Base-by-base conservation (phyloP, 768 basidiomycete species). In the Baorangia bicolor region DNA sequence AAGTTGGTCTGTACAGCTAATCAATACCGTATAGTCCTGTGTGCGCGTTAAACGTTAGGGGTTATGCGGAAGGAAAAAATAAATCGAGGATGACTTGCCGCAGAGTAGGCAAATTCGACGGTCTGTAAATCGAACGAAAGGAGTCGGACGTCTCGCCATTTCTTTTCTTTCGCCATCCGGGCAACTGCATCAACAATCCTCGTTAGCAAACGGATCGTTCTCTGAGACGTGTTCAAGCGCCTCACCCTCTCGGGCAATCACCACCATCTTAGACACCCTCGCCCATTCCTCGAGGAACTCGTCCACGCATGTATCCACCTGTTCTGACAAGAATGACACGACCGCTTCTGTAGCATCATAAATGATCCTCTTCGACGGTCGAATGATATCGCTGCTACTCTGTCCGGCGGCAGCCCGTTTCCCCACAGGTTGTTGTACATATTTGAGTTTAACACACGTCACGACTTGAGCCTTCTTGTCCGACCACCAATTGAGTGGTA, bases 261-360 rank as follows among this genome's bases (percentile, higher is more conserved):
- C 90, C 13, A 94, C 91, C 82, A 94, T 93, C 73, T 94, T 95
- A 20, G 91, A 92, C 30, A 96, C 90, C 42, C 89, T 78, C 38
- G 91, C 90, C 92, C 94, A 96, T 70, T 94, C 93, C 65, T 94
- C 90, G 61, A 92, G 73, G 68, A 97, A 94, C 62, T 93, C 88
- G 56, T 90, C 88, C 20, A 97, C 91, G 64, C 93, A 95, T 9
- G 85, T 86, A 60, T 93, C 84, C 60, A 95, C 88, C 64, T 94
- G 82, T 61, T 91, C 88, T 2, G 91, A 92, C 34, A 92, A 74
- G 70, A 97, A 95, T 0, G 88, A 92, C 8, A 96, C 91, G 14
- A 97, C 83, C 14, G 92, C 94, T 60, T 92, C 88, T 25, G 81
- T 83, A 11, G 92, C 88, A 65, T 97, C 93, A 64, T 95, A 95